A percentile compares a stretch with the other conserved stretches of the same genome.
phyloP scores from a whole-genome alignment of 2,329 filamentous ascomycete species.

The Aspergillus nomiae region DNA sequence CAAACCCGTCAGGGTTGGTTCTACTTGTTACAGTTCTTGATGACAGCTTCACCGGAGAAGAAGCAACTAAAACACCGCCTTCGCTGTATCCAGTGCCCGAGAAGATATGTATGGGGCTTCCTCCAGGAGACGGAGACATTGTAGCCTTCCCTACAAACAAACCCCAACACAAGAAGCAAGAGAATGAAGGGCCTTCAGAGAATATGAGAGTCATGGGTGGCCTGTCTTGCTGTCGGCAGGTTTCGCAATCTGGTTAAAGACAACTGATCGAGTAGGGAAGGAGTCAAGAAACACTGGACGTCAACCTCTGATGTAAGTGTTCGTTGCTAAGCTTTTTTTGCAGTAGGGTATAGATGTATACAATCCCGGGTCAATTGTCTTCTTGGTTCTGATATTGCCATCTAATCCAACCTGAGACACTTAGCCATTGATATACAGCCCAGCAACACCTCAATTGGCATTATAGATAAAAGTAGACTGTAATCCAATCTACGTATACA shows the following conservation, averaged over 20 bases:
- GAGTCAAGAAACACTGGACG: background rate
- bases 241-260: too few relatives aligned
- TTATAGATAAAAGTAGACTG: too few relatives aligned
- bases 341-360: too few relatives aligned
- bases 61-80: background rate
- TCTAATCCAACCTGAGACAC: too few relatives aligned
- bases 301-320: background rate
- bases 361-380: too few relatives aligned
- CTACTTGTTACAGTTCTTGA: background rate
- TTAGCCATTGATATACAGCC: too few relatives aligned
- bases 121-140: background rate
- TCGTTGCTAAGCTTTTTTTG: background rate
- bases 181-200: background rate
- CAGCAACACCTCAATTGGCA: too few relatives aligned
- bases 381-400: too few relatives aligned
- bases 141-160: background rate
- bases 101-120: background rate
- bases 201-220: background rate
- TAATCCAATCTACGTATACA: too few relatives aligned
- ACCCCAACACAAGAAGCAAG: background rate
- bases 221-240: background rate
- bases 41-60: too few relatives aligned
- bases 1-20: background rate
- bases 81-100: background rate
- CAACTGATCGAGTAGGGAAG: background rate